Conservation (phyloP, 192 early-diverging fungal species). For the Rhizoclosmatium globosum region DNA sequence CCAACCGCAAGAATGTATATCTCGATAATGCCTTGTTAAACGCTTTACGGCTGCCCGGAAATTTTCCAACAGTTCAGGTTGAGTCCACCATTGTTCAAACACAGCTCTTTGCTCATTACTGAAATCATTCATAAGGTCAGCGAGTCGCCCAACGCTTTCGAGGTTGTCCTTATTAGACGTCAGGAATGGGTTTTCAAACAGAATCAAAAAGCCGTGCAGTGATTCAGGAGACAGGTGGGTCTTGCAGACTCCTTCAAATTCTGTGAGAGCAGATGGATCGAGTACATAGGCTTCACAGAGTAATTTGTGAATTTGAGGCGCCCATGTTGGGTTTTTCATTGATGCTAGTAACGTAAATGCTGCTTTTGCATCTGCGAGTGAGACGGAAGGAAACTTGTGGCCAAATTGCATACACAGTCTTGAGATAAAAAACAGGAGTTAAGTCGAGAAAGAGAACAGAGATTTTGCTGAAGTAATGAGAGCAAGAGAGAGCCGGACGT, state of each 20-base stretch:
- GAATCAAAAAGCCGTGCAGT: conserved; percentile 16
- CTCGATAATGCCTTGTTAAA: conserved; percentile 20
- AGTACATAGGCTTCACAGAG: conserved; percentile 4
- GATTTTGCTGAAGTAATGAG: neutral
- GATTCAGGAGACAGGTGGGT: neutral
- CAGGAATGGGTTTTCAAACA: conserved; percentile 27
- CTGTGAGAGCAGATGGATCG: neutral
- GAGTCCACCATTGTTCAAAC: conserved; percentile 22
- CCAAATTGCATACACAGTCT: neutral
- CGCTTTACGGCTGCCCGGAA: conserved; percentile 7
- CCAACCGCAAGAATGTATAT: neutral
- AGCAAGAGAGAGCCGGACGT: neutral
- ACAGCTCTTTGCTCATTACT: neutral
- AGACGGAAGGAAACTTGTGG: neutral
- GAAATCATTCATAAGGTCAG: neutral
- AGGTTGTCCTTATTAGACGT: neutral
- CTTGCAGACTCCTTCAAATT: neutral
- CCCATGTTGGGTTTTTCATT: conserved; percentile 23
- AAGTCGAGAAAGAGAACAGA: conserved; percentile 5
- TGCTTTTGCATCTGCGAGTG: neutral
- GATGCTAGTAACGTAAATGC: conserved; percentile 1
- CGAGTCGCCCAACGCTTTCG: neutral
- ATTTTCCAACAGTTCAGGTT: conserved; percentile 1
- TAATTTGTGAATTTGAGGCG: conserved; percentile 4
- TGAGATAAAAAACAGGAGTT: conserved; percentile 11